These are phyloP conservation scores for Boechera divaricarpa DNA, from an alignment of 345 rosid species.

Conservation along the genomic window DNA sequence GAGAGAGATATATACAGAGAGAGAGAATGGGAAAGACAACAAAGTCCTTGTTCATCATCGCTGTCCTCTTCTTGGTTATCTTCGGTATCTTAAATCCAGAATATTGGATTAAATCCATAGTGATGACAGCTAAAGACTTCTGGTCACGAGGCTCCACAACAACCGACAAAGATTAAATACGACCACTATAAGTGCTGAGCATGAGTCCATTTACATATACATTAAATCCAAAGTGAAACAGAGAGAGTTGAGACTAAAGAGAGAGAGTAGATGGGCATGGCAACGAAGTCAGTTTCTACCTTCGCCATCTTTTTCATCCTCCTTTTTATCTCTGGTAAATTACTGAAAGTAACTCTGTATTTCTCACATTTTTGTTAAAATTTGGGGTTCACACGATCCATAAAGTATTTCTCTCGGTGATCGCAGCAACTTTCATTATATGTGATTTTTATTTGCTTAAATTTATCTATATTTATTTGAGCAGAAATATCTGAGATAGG, in stretches of 20 bases:
- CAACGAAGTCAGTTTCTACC: slow-evolving; percentile 22
- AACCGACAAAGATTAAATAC: neutral
- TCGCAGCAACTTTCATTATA: neutral
- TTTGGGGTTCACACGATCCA: neutral
- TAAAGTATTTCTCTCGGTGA: neutral
- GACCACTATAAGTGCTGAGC: neutral
- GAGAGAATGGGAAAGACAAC: too few species aligned
- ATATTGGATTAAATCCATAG: too few species aligned
- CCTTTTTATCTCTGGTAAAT: slow-evolving; percentile 6
- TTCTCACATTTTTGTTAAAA: neutral
- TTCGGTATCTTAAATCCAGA: too few species aligned
- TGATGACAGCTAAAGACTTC: too few species aligned
- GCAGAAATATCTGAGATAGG: slow-evolving; percentile 29
- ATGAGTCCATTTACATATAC: slow-evolving; percentile 8
- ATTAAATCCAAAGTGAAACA: slow-evolving; percentile 5
- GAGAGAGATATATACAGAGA: too few species aligned
- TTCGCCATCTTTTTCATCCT: neutral
- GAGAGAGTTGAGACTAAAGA: neutral
- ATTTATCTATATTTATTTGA: neutral
- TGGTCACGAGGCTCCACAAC: too few species aligned
- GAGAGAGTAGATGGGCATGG: slow-evolving; percentile 1
- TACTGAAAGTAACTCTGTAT: neutral
- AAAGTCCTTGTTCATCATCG: too few species aligned
- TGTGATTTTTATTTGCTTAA: neutral
- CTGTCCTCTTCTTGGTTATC: too few species aligned